Percentiles rank a stretch among this genome's conserved stretches.
Evolutionary conservation across 257 asterid species (phyloP).

Genomic region (Rhazya stricta): DNA sequence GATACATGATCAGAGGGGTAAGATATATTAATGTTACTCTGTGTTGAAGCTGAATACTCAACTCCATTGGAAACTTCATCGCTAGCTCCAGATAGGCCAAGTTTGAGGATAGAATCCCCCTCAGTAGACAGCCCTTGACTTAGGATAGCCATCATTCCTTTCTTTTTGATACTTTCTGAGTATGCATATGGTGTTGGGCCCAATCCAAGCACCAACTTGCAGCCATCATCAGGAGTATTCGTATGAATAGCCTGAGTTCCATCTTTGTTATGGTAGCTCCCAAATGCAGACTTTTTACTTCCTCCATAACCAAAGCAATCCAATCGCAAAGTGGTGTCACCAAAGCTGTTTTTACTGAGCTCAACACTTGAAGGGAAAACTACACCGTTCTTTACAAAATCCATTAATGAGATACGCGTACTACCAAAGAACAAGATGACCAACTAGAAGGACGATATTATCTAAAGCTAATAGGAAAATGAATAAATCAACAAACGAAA

Average conservation of each 20-base stretch:
- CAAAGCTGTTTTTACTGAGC: constrained; percentile 28
- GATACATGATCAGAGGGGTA: constrained; percentile 33
- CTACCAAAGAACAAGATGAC: constrained; percentile 15
- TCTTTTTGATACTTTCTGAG: constrained; percentile 38
- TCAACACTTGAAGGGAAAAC: constrained; percentile 39
- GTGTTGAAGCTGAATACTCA: constrained; percentile 49
- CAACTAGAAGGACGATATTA: constrained; percentile 20
- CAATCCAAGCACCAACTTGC: constrained; percentile 83
- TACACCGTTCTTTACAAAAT: constrained; percentile 32
- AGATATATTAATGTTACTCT: constrained; percentile 28
- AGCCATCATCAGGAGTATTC: constrained; percentile 61
- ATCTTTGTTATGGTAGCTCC: constrained; percentile 26
- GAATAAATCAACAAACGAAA: constrained; percentile 36
- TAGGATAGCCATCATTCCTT: constrained; percentile 25
- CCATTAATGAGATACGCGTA: constrained; percentile 21
- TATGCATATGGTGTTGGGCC: constrained; percentile 79
- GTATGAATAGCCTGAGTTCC: constrained; percentile 26
- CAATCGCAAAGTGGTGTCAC: constrained; percentile 67
- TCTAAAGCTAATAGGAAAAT: constrained; percentile 24
- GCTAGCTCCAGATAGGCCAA: constrained; percentile 55
- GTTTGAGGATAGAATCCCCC: constrained; percentile 54
- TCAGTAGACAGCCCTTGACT: constrained; percentile 39
- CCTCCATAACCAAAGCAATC: constrained; percentile 71
- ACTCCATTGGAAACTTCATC: constrained; percentile 41
- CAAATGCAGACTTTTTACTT: constrained; percentile 30